Base-by-base conservation (phyloP, 495 filamentous ascomycete genomes). In the Penicillium cataractarum region DNA sequence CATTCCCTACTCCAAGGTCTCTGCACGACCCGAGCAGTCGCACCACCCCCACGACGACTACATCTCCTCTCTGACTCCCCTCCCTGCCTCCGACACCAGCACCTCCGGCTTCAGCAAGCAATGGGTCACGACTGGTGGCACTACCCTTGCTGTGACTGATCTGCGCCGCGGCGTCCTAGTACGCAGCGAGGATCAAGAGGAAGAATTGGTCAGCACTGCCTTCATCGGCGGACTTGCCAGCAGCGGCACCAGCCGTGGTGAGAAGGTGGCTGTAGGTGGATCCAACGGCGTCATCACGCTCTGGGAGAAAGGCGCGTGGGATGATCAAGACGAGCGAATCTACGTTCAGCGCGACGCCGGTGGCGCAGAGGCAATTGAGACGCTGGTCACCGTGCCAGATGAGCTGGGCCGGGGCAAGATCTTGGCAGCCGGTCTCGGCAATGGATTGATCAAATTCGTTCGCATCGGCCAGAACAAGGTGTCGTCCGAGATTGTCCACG, bases 301-400 rank as follows among this genome's bases (percentile, higher is more conserved):
- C 2, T 99, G 95, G 95, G 93, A 98, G 68, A 89, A 86, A 65
- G 95, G 93, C 1, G 83, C 87, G 1, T 98, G 95, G 93, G 93
- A 96, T 67, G 93, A 97, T 75, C 92, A 96, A 72, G 90, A 95
- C 63, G 92, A 96, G 72, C 85, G 92, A 5, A 87, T 98, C 61
- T 84, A 89, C 51, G 83, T 97, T 9, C 83, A 88, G 56, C 75
- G 80, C 21, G 75, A 75, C 22, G 69, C 66, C 8, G 84, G 78
- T 19, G 88, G 84, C 32, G 82, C 82, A 26, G 92, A 93, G 64
- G 87, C 87, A 46, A 71, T 96, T 39, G 92, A 97, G 71, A 81
- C 85, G 21, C 75, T 96, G 67, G 78, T 87, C 3, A 76, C 86
- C 21, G 78, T 90, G 10, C 90, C 91, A 0, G 86, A 88, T 21